phyloP scores from a whole-genome alignment of 352 stramenopile genomes.

The Phytophthora pluvialis region DNA sequence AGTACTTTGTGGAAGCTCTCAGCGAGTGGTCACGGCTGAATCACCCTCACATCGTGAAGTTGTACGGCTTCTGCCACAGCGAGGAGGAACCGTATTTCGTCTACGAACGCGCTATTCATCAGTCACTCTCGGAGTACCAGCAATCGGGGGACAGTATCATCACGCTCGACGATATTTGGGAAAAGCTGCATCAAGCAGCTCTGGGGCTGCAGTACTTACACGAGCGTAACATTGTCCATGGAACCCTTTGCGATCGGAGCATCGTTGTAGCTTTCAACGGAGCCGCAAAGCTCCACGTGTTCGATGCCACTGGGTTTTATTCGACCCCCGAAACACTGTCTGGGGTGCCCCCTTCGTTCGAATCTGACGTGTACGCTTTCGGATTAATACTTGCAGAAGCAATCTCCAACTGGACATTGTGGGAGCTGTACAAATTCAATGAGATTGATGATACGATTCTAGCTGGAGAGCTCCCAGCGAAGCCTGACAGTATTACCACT shows the following conservation, averaged over 20 bases:
- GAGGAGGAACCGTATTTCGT: conserved; percentile 27
- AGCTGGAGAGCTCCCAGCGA: background rate
- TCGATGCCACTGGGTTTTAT: background rate
- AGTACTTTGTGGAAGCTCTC: conserved; percentile 20
- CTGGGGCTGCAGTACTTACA: conserved; percentile 41
- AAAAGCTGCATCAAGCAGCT: conserved; percentile 30
- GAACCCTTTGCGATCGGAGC: conserved; percentile 10
- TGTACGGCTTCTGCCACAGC: conserved; percentile 28
- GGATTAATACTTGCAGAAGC: conserved; percentile 3
- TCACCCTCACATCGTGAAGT: conserved; percentile 33
- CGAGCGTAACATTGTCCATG: conserved; percentile 27
- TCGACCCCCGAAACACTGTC: conserved; percentile 5
- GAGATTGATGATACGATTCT: conserved; percentile 1
- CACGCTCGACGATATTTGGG: conserved; percentile 3
- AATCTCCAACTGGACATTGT: background rate
- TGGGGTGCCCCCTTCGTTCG: conserved; percentile 16
- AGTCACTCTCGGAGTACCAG: conserved; percentile 3
- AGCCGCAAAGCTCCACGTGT: conserved; percentile 14
- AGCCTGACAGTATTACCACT: background rate
- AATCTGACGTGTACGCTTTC: conserved; percentile 19
- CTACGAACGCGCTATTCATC: conserved; percentile 7
- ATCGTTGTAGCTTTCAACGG: conserved; percentile 20
- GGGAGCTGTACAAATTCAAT: background rate
- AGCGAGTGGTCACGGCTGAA: conserved; percentile 21
- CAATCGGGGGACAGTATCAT: background rate